A percentile compares a stretch with the other conserved stretches of the same genome.
phyloP scores from a whole-genome alignment of 2,329 filamentous ascomycete species.

The Microascus cirrosus region DNA sequence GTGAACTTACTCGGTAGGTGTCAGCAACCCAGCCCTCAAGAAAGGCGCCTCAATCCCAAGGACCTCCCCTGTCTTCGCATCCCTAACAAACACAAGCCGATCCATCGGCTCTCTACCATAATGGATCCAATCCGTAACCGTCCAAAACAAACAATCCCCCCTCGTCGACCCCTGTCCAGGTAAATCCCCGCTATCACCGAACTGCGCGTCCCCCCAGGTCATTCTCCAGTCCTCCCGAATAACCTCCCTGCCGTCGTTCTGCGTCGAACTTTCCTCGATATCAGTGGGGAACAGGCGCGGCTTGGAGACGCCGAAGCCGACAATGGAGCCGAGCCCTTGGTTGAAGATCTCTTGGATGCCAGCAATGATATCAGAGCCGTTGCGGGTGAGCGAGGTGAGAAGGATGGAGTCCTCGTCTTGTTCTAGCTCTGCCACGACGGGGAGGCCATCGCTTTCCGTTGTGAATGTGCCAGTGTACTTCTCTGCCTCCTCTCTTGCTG shows the following conservation, averaged over 20 bases:
- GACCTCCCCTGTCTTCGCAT: conserved; percentile 11
- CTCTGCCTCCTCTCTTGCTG: conserved; percentile 14
- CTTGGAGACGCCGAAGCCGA: conserved; percentile 8
- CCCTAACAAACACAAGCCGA: conserved; percentile 17
- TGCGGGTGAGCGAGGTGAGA: conserved; percentile 11
- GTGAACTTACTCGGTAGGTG: no score
- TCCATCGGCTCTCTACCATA: conserved; percentile 22
- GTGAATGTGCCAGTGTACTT: not conserved
- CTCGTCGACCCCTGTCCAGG: conserved; percentile 11
- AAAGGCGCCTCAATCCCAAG: conserved; percentile 21
- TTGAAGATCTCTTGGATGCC: conserved; percentile 13
- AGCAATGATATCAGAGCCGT: conserved; percentile 10
- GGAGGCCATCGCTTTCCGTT: not conserved
- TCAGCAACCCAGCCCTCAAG: conserved; percentile 16
- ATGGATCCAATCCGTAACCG: conserved; percentile 20
- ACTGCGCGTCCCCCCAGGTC: conserved; percentile 11
- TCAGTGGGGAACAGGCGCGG: conserved; percentile 16
- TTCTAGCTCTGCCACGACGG: conserved; percentile 9
- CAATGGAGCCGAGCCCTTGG: conserved; percentile 12
- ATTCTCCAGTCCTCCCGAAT: conserved; percentile 15
- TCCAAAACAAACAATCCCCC: conserved; percentile 18
- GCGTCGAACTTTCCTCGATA: conserved; percentile 4
- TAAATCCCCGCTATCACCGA: conserved; percentile 13
- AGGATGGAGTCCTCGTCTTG: conserved; percentile 15
- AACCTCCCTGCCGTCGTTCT: conserved; percentile 9